Conservation (phyloP, 345 rosid species). For the Brassica nigra region DNA sequence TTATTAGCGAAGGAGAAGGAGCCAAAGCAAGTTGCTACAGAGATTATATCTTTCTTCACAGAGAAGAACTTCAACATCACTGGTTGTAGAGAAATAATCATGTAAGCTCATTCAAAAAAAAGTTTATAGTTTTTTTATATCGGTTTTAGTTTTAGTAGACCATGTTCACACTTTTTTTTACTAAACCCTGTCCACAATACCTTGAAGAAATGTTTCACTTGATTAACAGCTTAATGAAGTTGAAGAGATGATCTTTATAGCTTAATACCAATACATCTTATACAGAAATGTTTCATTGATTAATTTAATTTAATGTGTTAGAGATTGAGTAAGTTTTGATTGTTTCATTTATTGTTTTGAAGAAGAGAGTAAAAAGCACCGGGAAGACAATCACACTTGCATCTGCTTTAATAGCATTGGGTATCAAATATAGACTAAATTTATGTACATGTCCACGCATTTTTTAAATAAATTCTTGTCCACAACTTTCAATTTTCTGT, state of each 20-base stretch:
- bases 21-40: too few species aligned
- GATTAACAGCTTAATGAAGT: neutral
- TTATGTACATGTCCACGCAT: too few species aligned
- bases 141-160: neutral
- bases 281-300: neutral
- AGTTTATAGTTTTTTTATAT: neutral
- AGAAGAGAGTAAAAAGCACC: neutral
- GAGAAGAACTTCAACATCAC: too few species aligned
- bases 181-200: neutral
- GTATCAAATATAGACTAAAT: too few species aligned
- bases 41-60: too few species aligned
- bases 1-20: too few species aligned
- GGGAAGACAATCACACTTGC: neutral
- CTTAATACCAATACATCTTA: neutral
- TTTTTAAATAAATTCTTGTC: neutral
- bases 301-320: too few species aligned
- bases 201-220: neutral
- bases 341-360: neutral
- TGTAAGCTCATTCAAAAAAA: neutral
- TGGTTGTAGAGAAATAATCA: neutral
- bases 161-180: neutral
- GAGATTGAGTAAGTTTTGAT: neutral
- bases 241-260: neutral
- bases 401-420: too few species aligned
- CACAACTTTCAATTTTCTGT: neutral